A percentile compares a stretch with the other conserved stretches of the same genome.
These are phyloP conservation scores for Verticillium nubilum DNA, from an alignment of 2,329 filamentous ascomycete genomes.

Conservation along the genomic window DNA sequence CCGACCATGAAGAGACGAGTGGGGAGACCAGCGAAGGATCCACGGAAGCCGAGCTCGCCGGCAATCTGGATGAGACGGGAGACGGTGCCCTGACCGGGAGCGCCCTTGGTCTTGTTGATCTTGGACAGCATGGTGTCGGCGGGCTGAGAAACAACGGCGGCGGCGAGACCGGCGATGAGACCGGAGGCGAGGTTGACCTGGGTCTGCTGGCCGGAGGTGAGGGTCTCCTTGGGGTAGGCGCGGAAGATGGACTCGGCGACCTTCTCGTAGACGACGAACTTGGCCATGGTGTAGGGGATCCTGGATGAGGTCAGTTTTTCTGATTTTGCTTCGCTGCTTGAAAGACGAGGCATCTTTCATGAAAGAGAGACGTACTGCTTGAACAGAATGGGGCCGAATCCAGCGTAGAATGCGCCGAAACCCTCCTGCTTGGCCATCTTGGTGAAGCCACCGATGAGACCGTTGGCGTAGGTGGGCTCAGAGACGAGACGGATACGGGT, in stretches of 20 bases:
- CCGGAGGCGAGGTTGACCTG: slow-evolving; percentile 66
- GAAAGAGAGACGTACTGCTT: slow-evolving; percentile 57
- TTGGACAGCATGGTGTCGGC: slow-evolving; percentile 92
- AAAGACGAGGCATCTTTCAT: neutral
- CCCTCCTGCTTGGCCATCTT: slow-evolving; percentile 84
- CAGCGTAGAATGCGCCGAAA: slow-evolving; percentile 81
- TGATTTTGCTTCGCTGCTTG: neutral
- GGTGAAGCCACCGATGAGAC: slow-evolving; percentile 71
- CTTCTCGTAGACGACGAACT: slow-evolving; percentile 93
- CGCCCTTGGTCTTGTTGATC: slow-evolving; percentile 93
- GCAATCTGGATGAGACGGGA: slow-evolving; percentile 81
- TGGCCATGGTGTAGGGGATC: slow-evolving; percentile 91
- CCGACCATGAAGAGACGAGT: slow-evolving; percentile 62
- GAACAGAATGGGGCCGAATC: slow-evolving; percentile 83
- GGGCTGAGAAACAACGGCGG: slow-evolving; percentile 81
- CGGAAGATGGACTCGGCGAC: slow-evolving; percentile 70
- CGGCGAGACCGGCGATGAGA: slow-evolving; percentile 65
- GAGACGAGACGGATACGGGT: slow-evolving; percentile 92
- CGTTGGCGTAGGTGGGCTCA: slow-evolving; percentile 77
- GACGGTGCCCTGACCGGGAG: slow-evolving; percentile 77
- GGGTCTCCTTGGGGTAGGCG: slow-evolving; percentile 62
- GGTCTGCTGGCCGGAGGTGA: slow-evolving; percentile 67
- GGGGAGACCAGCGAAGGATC: slow-evolving; percentile 76
- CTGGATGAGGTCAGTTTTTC: slow-evolving; percentile 31
- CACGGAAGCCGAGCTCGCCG: slow-evolving; percentile 75